Evolutionary conservation across 768 basidiomycete species (phyloP), one percentile per base, ranked within the genome.

Genomic region (Lactarius evosmus): DNA sequence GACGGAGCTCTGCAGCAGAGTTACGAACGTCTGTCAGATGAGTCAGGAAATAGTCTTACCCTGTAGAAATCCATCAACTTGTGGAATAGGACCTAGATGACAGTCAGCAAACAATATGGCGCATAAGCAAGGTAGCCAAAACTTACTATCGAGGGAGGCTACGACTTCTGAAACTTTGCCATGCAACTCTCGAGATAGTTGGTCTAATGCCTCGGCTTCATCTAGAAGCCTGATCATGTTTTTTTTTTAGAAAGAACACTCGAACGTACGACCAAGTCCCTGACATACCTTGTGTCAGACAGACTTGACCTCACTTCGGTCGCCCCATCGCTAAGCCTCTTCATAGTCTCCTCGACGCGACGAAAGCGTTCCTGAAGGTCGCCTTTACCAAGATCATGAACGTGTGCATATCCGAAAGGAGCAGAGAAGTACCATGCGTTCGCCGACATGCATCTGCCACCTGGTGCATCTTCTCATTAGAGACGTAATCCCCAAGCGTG

Each of bases 401-500:
- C 11, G 44, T 29, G 46, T 19, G 55, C 55, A 30, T 33, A 29
- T n/a, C 34, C n/a, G 14, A 55, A 27, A 25, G 32, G 11, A 29
- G 66, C 40, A 68, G 40, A 17, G 51, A 70, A 82, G 44, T 62
- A 89, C 90, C 83, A 77, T 93, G 88, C 29, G 87, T 85, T 54
- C 81, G 80, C 17, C 77, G 71, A 75, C 90, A 92, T 4, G 82
- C 84, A 17, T 88, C 88, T 3, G 85, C 88, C 1, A 94, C 91
- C 71, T 89, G 83, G 69, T 79, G 82, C 91, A 94, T 94, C 76
- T 87, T 91, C 56, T 78, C 82, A 67, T 79, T 81, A 17, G 87
- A 87, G 29, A 94, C 90, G 73, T 93, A 94, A 72, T 91, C 90
- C 12, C 87, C 89, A 44, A 94, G 74, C 12, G 87, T 88, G 51